Conservation (phyloP, 257 asterid species). For the Ajuga chamaepitys region DNA sequence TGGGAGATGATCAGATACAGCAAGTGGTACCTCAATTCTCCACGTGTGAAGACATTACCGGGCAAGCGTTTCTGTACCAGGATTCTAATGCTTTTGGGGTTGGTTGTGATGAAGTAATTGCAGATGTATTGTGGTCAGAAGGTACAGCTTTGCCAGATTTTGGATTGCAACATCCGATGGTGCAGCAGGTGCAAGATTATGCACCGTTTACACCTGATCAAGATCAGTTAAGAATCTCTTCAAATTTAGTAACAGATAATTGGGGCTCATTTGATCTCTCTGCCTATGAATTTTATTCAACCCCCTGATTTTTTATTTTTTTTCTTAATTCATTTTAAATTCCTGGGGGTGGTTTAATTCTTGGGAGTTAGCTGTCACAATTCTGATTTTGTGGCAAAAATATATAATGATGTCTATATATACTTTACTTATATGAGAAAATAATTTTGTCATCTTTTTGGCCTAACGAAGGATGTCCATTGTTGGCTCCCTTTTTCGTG, state of each 20-base stretch:
- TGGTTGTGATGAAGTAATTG: constrained; percentile 44
- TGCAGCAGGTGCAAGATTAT: constrained; percentile 56
- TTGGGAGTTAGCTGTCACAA: constrained; percentile 34
- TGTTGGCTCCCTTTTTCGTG: neutral
- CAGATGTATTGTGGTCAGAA: constrained; percentile 39
- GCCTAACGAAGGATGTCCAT: neutral
- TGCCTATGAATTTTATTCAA: constrained; percentile 35
- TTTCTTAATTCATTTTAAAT: neutral
- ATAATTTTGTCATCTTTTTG: constrained; percentile 20
- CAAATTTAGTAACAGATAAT: constrained; percentile 29
- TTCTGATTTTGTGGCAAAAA: constrained; percentile 13
- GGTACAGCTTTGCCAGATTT: constrained; percentile 28
- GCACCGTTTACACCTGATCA: constrained; percentile 38
- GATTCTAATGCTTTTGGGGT: constrained; percentile 21
- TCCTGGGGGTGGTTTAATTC: constrained; percentile 9
- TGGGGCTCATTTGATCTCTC: constrained; percentile 64
- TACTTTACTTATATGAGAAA: constrained; percentile 17
- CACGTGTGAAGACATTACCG: constrained; percentile 18
- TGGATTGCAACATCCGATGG: constrained; percentile 25
- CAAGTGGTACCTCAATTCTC: constrained; percentile 19
- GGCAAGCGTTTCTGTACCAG: constrained; percentile 32
- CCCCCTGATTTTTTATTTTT: constrained; percentile 18
- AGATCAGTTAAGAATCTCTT: constrained; percentile 32
- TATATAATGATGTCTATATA: constrained; percentile 21
- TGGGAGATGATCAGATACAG: constrained; percentile 17